These are phyloP conservation scores for Terfezia claveryi DNA, from an alignment of 495 filamentous ascomycete species.

Conservation along the genomic window DNA sequence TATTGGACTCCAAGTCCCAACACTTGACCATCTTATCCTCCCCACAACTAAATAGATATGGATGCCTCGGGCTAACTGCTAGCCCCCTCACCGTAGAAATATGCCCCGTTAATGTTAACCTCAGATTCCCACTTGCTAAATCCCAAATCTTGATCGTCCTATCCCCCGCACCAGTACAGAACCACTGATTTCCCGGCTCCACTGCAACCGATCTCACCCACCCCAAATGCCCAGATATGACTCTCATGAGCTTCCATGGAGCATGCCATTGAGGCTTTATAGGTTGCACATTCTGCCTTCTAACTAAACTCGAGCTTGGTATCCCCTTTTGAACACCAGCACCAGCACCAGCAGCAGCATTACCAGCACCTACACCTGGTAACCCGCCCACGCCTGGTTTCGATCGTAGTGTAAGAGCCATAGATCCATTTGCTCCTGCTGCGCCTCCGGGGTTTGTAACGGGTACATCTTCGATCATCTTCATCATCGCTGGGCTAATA, in stretches of 20 bases:
- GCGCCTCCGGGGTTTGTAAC: conserved; percentile 21
- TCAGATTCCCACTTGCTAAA: conserved; percentile 58
- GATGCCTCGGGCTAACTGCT: conserved; percentile 80
- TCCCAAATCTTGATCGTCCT: conserved; percentile 99
- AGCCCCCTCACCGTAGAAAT: conserved; percentile 91
- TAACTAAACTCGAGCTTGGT: conserved; percentile 23
- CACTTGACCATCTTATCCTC: conserved; percentile 99
- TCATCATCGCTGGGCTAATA: conserved; percentile 37
- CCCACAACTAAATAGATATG: conserved; percentile 91
- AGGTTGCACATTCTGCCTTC: conserved; percentile 32
- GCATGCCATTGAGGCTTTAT: conserved; percentile 81
- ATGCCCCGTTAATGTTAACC: conserved; percentile 82
- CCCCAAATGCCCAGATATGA: conserved; percentile 88
- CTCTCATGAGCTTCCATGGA: conserved; percentile 95
- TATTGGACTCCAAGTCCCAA: conserved; percentile 97
- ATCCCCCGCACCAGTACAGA: conserved; percentile 87
- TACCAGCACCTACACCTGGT: conserved; percentile 2
- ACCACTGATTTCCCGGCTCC: conserved; percentile 94
- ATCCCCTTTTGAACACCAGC: conserved; percentile 27
- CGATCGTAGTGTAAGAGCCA: conserved; percentile 34
- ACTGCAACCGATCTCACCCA: conserved; percentile 86
- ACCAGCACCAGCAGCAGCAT: conserved; percentile 18
- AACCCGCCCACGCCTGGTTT: conserved; percentile 6
- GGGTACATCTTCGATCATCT: conserved; percentile 47
- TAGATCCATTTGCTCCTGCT: conserved; percentile 27